Evolutionary conservation across 768 basidiomycete genomes (phyloP), one percentile per base, ranked within the genome.

Genomic region (Cystobasidium onofrii): DNA sequence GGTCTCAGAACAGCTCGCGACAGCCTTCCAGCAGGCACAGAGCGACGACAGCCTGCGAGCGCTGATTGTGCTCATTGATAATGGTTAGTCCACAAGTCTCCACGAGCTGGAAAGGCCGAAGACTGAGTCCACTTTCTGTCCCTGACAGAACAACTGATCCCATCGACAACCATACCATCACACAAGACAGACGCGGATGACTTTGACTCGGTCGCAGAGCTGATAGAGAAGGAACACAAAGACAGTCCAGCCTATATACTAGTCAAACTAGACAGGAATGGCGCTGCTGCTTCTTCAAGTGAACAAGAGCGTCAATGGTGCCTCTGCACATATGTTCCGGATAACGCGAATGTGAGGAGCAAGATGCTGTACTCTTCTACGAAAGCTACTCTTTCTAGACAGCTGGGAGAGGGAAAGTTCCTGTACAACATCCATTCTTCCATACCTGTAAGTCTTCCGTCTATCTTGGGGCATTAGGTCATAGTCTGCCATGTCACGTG

Each of bases 311-410:
- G 13, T n/a, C 29, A 88, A 75, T 93, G 91, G 91, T 82, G 90
- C 41, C 84, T 85, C 7, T 85, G 92, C 73, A 88, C 83, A 78
- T 94, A 91, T 79, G 90, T 93, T 6, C 92, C 92, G 0, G 92
- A 94, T 75, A 79, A 84, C 23, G 89, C 92, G 31, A 88, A 85
- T 81, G 86, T 93, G 74, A 85, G 90, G 78, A 86, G 90, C 81
- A 94, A 93, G 87, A 94, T 92, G 91, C 83, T 94, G 39, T 93
- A 92, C 81, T 90, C 92, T 25, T 88, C 91, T 1, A 88, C 88
- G 0, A 87, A 90, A 54, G 83, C 84, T 27, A 84, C 87, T 20
- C 84, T 93, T 25, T 84, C 87, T 33, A 90, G 86, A 80, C 83
- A 85, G n/a, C 84, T 94, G 1, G 90, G 90, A 54, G 88, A 91